phyloP scores from a whole-genome alignment of 2,329 filamentous ascomycete genomes.

The Nemania serpens region DNA sequence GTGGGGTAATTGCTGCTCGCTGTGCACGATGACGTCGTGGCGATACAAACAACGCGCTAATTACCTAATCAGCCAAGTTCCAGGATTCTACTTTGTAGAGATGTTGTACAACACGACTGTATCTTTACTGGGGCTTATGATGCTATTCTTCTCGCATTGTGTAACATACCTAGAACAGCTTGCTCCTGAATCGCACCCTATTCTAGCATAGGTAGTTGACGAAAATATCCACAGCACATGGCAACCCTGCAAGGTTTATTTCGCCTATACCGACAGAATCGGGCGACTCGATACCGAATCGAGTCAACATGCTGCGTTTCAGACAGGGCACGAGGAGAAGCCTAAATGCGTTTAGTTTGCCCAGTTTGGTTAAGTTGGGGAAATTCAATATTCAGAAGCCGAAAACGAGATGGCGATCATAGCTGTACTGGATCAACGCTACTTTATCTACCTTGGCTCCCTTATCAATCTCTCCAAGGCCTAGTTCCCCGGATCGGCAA shows the following conservation, averaged over 20 bases:
- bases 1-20: too few species aligned
- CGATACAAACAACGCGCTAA: neutral
- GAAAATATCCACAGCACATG: neutral
- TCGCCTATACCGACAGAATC: neutral
- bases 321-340: neutral
- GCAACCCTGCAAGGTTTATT: neutral
- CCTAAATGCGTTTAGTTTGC: neutral
- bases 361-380: neutral
- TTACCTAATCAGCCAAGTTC: neutral
- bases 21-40: constrained; percentile 20
- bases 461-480: neutral
- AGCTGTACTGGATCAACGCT: neutral
- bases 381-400: neutral
- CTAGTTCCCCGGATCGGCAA: constrained; percentile 18
- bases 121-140: too few species aligned
- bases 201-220: neutral
- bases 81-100: neutral
- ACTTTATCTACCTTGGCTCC: neutral
- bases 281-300: too few species aligned
- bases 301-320: neutral
- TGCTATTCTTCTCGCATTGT: neutral
- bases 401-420: too few species aligned
- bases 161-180: neutral
- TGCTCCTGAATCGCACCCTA: neutral
- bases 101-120: neutral